Evolutionary conservation across 2,329 filamentous ascomycete genomes (phyloP).

Genomic region (Paracoccidioides lutzii): DNA sequence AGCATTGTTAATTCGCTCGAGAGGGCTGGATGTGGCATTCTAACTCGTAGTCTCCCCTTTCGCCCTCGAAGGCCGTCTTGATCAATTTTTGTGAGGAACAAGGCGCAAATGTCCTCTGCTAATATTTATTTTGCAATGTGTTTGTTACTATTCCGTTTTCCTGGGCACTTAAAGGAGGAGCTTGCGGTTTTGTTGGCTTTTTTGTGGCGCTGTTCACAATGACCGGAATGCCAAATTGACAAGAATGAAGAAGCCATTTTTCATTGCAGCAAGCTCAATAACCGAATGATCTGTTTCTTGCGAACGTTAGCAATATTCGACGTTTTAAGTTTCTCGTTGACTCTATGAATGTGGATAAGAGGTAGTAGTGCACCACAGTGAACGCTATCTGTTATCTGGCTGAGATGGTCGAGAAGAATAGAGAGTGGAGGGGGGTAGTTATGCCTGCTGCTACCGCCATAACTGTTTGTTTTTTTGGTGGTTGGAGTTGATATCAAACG

Average conservation of each 20-base stretch:
- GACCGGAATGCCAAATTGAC: constrained; percentile 12
- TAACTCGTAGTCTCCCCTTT: background rate
- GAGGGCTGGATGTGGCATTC: constrained; percentile 15
- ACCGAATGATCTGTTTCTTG: constrained; percentile 17
- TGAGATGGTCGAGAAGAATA: constrained; percentile 19
- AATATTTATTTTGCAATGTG: background rate
- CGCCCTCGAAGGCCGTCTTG: background rate
- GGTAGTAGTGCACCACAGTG: constrained; percentile 16
- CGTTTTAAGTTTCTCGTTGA: constrained; percentile 7
- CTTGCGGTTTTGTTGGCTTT: too few relatives aligned
- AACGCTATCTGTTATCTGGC: constrained; percentile 19
- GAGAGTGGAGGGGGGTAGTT: constrained; percentile 1
- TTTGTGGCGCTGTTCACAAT: background rate
- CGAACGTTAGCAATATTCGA: constrained; percentile 19
- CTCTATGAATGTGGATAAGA: constrained; percentile 7
- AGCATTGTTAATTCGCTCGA: constrained; percentile 4
- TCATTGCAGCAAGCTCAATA: constrained; percentile 15
- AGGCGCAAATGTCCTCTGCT: background rate
- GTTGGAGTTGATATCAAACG: background rate
- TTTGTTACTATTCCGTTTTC: background rate
- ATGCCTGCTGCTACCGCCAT: background rate
- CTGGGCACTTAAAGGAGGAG: too few relatives aligned
- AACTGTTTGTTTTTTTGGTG: background rate
- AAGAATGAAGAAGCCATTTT: constrained; percentile 8
- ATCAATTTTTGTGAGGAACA: background rate